Evolutionary conservation across 306 rosid species (phyloP).

Genomic region (Urtica urens): DNA sequence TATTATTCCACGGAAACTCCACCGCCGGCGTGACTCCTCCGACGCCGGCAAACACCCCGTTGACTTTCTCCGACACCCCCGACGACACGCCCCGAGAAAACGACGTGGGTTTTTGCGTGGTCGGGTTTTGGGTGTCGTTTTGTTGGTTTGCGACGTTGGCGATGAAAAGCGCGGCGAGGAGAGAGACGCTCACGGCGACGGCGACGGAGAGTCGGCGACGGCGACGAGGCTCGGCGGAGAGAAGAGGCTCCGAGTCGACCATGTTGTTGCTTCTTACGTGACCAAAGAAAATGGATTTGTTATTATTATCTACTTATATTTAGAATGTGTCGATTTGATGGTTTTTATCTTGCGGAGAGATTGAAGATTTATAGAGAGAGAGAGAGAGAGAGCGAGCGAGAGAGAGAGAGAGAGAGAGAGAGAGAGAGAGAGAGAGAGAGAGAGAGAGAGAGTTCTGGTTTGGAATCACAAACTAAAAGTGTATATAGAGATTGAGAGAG

Average conservation of each 20-base stretch:
- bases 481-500: not conserved
- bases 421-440: not conserved
- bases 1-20: slow-evolving; percentile 59
- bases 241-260: slow-evolving; percentile 21
- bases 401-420: not conserved
- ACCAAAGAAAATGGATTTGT: not conserved
- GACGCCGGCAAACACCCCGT: slow-evolving; percentile 11
- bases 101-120: slow-evolving; percentile 6
- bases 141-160: slow-evolving; percentile 1
- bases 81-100: slow-evolving; percentile 46
- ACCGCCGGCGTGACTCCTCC: not conserved
- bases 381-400: no score
- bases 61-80: slow-evolving; percentile 70
- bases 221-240: slow-evolving; percentile 24
- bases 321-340: no score
- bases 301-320: no score
- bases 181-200: slow-evolving; percentile 18
- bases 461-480: not conserved
- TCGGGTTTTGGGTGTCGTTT: not conserved
- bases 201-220: slow-evolving; percentile 6
- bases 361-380: no score
- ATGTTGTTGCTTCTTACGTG: not conserved
- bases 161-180: slow-evolving; percentile 24
- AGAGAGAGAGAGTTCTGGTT: not conserved
- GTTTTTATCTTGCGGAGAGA: no score